Evolutionary conservation across 768 basidiomycete species (phyloP).

Genomic region (Lanmaoa rubissima): DNA sequence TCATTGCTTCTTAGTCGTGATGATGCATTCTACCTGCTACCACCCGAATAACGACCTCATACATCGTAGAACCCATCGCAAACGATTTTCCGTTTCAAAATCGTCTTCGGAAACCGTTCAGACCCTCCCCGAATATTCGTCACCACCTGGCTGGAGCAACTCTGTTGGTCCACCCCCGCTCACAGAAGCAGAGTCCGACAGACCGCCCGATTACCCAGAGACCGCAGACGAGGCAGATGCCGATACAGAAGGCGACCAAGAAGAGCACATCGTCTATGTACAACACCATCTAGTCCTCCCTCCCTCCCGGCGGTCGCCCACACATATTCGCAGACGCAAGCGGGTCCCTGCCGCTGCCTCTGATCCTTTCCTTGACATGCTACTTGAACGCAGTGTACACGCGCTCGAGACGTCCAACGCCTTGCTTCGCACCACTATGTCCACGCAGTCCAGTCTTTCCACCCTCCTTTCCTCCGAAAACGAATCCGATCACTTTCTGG

Average conservation of each 20-base stretch:
- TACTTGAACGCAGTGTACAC: constrained; percentile 79
- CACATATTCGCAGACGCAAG: constrained; percentile 27
- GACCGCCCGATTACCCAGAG: constrained; percentile 73
- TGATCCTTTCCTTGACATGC: constrained; percentile 69
- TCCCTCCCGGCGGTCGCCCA: constrained; percentile 33
- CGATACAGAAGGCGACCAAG: constrained; percentile 49
- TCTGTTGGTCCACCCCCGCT: constrained; percentile 17
- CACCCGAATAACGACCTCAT: constrained; percentile 8
- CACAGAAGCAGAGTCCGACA: constrained; percentile 45
- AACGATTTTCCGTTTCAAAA: constrained; percentile 53
- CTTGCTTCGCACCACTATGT: constrained; percentile 71
- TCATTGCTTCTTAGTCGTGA: not conserved
- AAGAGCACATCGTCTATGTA: constrained; percentile 19
- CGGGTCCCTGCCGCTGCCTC: constrained; percentile 25
- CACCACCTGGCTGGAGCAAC: constrained; percentile 30
- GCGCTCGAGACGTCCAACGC: constrained; percentile 85
- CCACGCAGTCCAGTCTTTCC: constrained; percentile 58
- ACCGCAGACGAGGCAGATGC: constrained; percentile 77
- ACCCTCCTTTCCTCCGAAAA: constrained; percentile 48
- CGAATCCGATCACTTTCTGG: constrained; percentile 44
- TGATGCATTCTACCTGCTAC: constrained; percentile 20
- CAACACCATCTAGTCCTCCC: constrained; percentile 30
- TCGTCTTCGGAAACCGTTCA: constrained; percentile 67
- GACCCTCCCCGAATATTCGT: constrained; percentile 64
- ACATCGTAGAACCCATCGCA: constrained; percentile 46